A percentile compares a stretch with the other conserved stretches of the same genome.
Conservation (phyloP, 169 alveolate species). For the Plasmodium inui region DNA sequence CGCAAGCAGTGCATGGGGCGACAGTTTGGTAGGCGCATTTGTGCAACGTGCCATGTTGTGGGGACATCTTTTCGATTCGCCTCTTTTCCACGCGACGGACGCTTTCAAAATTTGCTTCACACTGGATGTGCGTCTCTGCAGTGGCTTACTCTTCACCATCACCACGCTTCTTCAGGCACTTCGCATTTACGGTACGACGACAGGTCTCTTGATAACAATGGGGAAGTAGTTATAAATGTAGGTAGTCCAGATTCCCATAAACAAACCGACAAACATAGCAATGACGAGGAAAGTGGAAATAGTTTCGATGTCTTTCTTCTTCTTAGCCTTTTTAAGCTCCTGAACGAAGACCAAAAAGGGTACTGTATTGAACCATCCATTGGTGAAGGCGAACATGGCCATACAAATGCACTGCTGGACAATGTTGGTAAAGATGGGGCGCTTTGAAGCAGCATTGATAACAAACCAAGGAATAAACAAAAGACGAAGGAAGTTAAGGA, state of each 20-base stretch:
- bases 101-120: background rate
- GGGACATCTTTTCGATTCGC: background rate
- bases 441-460: background rate
- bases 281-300: constrained; percentile 42
- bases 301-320: constrained; percentile 42
- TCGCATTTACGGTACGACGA: background rate
- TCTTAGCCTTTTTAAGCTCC: constrained; percentile 41
- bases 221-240: constrained; percentile 49
- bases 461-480: constrained; percentile 67
- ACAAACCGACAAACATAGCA: constrained; percentile 63
- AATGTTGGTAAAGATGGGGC: constrained; percentile 13
- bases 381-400: constrained; percentile 58
- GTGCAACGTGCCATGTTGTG: background rate
- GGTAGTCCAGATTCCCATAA: constrained; percentile 52
- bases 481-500: constrained; percentile 25
- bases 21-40: background rate
- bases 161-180: background rate
- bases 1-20: background rate
- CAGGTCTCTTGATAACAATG: background rate
- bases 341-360: constrained; percentile 62
- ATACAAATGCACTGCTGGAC: constrained; percentile 58
- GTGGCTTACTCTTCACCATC: background rate
- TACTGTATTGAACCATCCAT: constrained; percentile 71
- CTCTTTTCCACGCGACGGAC: background rate
- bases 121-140: background rate